phyloP scores from a whole-genome alignment of 1,139 yeast genomes.

The Yamadazyma friedrichii region DNA sequence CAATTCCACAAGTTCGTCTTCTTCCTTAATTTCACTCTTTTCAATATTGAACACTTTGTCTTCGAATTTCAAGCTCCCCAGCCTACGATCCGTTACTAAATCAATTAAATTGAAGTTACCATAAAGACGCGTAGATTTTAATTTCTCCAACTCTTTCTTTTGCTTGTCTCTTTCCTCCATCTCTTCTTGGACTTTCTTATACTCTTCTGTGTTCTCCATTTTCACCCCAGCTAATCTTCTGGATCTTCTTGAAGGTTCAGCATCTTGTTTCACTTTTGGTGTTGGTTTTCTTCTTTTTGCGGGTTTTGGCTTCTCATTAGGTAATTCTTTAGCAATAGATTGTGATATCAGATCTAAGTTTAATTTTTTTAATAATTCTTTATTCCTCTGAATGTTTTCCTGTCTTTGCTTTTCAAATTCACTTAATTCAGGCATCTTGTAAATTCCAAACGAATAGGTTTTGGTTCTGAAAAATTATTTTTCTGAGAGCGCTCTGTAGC shows the following conservation, averaged over 20 bases:
- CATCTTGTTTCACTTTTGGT: constrained; percentile 24
- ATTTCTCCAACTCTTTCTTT: constrained; percentile 47
- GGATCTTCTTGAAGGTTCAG: constrained; percentile 60
- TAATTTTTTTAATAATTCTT: constrained; percentile 37
- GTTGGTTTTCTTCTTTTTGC: constrained; percentile 23
- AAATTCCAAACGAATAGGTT: not conserved
- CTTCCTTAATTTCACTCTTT: constrained; percentile 9
- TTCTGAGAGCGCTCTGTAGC: too few species aligned
- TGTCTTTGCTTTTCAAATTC: constrained; percentile 71
- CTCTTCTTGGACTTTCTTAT: constrained; percentile 30
- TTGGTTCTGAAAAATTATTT: too few species aligned
- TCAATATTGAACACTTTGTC: constrained; percentile 20
- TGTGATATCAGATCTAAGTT: constrained; percentile 35
- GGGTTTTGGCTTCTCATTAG: constrained; percentile 13
- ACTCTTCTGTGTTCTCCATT: constrained; percentile 39
- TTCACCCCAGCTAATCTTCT: constrained; percentile 65
- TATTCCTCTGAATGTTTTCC: constrained; percentile 47
- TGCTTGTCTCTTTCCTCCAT: constrained; percentile 35
- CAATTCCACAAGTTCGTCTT: constrained; percentile 22
- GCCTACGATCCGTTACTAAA: constrained; percentile 43
- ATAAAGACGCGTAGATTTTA: constrained; percentile 53
- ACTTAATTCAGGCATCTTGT: constrained; percentile 34
- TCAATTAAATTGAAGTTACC: constrained; percentile 66
- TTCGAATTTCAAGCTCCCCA: constrained; percentile 35
- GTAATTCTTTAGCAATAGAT: constrained; percentile 30